Evolutionary conservation across 768 basidiomycete species (phyloP).

Genomic region (Lentinula sp.): DNA sequence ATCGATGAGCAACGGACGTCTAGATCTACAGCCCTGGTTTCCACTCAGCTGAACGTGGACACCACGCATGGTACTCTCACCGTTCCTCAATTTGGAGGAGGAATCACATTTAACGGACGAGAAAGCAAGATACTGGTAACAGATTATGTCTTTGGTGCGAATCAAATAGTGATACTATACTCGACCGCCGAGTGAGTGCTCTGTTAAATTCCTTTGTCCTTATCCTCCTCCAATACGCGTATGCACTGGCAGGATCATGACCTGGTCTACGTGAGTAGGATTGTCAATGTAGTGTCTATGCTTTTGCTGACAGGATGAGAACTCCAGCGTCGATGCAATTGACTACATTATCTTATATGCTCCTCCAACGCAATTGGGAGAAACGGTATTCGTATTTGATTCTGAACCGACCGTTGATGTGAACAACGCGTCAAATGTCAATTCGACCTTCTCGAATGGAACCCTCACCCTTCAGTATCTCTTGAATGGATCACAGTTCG

Average conservation of each 20-base stretch:
- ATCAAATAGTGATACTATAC: constrained; percentile 30
- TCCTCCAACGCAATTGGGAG: constrained; percentile 32
- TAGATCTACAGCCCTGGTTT: constrained; percentile 39
- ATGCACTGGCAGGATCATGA: constrained; percentile 33
- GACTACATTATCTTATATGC: constrained; percentile 43
- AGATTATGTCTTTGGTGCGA: constrained; percentile 38
- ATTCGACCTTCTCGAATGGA: constrained; percentile 26
- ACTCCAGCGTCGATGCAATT: constrained; percentile 27
- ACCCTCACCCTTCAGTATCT: constrained; percentile 33
- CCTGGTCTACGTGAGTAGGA: constrained; percentile 42
- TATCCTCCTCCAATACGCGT: neutral
- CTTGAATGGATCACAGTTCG: constrained; percentile 26
- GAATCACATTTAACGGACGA: constrained; percentile 36
- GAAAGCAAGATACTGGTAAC: constrained; percentile 47
- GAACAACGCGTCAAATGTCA: constrained; percentile 22
- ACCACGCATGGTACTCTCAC: constrained; percentile 33
- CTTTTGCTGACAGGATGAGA: neutral
- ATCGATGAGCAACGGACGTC: neutral
- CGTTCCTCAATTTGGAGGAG: constrained; percentile 29
- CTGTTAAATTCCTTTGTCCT: neutral
- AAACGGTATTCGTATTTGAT: constrained; percentile 34
- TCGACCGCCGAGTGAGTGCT: constrained; percentile 39
- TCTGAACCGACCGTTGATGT: constrained; percentile 22
- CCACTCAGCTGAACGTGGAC: constrained; percentile 34
- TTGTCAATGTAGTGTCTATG: neutral